A percentile compares a stretch with the other conserved stretches of the same genome.
phyloP scores from a whole-genome alignment of 2,329 filamentous ascomycete genomes.

The Ampelomyces quisqualis region DNA sequence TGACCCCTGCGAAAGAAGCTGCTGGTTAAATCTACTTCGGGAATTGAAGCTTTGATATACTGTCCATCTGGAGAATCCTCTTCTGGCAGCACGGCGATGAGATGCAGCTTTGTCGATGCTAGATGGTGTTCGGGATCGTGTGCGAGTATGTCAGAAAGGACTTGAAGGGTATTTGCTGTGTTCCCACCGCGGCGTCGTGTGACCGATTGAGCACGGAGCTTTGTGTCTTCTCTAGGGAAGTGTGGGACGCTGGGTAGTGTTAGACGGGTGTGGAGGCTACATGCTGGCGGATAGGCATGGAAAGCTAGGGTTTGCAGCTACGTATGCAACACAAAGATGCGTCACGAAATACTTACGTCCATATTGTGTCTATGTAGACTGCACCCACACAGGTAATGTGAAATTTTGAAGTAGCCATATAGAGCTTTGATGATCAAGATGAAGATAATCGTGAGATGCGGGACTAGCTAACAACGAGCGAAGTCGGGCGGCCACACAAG shows the following conservation, averaged over 20 bases:
- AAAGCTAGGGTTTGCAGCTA: too few species aligned
- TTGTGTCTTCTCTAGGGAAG: conserved; percentile 70
- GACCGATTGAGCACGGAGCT: conserved; percentile 64
- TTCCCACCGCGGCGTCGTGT: conserved; percentile 69
- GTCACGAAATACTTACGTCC: conserved; percentile 54
- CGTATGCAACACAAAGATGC: too few species aligned
- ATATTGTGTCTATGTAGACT: conserved; percentile 70
- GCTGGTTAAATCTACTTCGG: conserved; percentile 50
- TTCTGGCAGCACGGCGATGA: conserved; percentile 56
- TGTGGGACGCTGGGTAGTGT: conserved; percentile 57
- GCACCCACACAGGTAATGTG: conserved; percentile 66
- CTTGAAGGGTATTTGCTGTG: conserved; percentile 69
- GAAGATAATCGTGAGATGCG: too few species aligned
- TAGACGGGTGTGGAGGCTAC: neutral
- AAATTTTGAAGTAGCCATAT: too few species aligned
- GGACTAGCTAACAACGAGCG: too few species aligned
- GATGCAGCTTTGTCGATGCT: conserved; percentile 28
- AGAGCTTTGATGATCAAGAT: too few species aligned
- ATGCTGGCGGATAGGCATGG: too few species aligned
- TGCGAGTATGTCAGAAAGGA: conserved; percentile 59
- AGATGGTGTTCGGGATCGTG: conserved; percentile 1
- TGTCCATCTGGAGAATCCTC: conserved; percentile 52
- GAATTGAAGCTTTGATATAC: conserved; percentile 58
- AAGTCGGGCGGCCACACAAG: too few species aligned
- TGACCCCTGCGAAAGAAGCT: conserved; percentile 58